phyloP scores from a whole-genome alignment of 352 stramenopile genomes.

The Pythium guiyangense region DNA sequence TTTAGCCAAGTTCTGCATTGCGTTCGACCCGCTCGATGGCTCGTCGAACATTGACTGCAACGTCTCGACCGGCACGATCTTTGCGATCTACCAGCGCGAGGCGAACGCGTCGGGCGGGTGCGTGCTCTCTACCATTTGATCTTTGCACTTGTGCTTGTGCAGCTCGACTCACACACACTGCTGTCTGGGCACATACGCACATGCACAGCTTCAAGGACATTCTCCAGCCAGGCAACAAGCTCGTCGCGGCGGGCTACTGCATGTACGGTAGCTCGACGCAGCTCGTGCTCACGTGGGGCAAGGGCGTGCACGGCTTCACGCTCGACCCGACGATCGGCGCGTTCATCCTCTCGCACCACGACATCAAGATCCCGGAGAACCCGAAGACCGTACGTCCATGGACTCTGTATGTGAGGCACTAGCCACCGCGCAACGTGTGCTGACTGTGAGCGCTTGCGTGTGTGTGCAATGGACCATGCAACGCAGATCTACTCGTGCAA shows the following conservation, averaged over 20 bases:
- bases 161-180: not conserved
- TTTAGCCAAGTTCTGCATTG: constrained; percentile 95
- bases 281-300: constrained; percentile 95
- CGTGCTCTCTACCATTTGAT: constrained; percentile 3
- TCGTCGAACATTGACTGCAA: constrained; percentile 99
- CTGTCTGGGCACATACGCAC: not conserved
- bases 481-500: constrained; percentile 96
- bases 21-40: constrained; percentile 98
- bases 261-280: constrained; percentile 98
- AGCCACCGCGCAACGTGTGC: not conserved
- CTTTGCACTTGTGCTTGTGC: not conserved
- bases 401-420: not conserved
- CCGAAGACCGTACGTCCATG: constrained; percentile 58
- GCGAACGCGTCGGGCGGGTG: constrained; percentile 36
- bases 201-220: constrained; percentile 84
- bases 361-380: constrained; percentile 94
- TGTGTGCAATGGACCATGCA: not conserved
- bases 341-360: constrained; percentile 95
- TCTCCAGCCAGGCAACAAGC: constrained; percentile 91
- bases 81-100: constrained; percentile 95
- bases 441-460: not conserved
- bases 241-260: constrained; percentile 97
- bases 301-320: constrained; percentile 96
- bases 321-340: constrained; percentile 97
- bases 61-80: constrained; percentile 98